Evolutionary conservation across 2,329 filamentous ascomycete species (phyloP), one percentile per base, ranked within the genome.

Genomic region (Rutstroemia sp.): DNA sequence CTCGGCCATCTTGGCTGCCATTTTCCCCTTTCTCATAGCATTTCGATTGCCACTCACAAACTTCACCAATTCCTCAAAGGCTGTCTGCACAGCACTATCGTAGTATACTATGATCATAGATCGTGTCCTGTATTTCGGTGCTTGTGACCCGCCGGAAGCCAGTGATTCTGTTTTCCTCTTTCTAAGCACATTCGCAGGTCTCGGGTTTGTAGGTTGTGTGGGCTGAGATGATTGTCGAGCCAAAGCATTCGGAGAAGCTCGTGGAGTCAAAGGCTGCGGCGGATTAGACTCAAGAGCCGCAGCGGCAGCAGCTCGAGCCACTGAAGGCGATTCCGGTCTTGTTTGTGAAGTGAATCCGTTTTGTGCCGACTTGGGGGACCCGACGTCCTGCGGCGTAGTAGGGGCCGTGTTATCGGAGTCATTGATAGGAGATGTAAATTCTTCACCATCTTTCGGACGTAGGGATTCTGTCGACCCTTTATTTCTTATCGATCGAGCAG

Each of bases 61-160:
- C 60, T 89, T 86, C 56, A 96, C 91, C 50, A 96, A 74, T 55
- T 86, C 79, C 65, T 95, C 91, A 62, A 96, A 90, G 40, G 86
- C 83, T 51, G 83, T 83, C 68, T 96, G 91, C 3, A 95, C 86
- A 60, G 89, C 86, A 63, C 87, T 89, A 68, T 96, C 92, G 69
- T 96, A 96, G 71, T 90, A 92, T n/a, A 96, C 88, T 42, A 94
- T 85, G 48, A 92, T 86, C 78, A 89, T 87, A 57, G 79, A 85
- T 62, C 87, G 82, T 3, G 83, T 84, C 54, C 88, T 83, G 68
- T 87, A 87, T 60, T 69, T 69, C 8, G 67, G 63, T 8, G 55
- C 58, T 17, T 59, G n/a, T 2, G 66, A 66, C 40, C 65, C 65
- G 9, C 58, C 63, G 2, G 68, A 69, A 3, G 64, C 65, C 23